Conservation (phyloP, 2,329 filamentous ascomycete genomes). For the Xylaria sp. region DNA sequence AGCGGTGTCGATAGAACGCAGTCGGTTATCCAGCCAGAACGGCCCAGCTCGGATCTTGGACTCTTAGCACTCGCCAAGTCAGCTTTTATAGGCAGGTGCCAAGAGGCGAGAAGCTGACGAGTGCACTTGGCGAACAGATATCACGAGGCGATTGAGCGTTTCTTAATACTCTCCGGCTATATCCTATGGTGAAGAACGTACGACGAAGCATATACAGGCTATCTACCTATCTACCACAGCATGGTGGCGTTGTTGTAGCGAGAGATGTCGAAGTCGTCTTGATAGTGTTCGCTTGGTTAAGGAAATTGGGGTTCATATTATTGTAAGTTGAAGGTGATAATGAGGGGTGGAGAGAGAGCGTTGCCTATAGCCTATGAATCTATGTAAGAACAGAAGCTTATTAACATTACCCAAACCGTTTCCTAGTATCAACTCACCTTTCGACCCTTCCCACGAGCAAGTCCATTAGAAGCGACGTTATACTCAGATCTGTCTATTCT, state of each 20-base stretch:
- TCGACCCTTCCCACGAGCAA: background rate
- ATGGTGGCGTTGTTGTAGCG: background rate
- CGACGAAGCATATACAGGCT: background rate
- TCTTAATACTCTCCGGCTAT: background rate
- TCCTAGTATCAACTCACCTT: background rate
- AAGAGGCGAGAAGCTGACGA: conserved; percentile 28
- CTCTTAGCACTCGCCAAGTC: conserved; percentile 32
- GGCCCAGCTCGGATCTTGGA: conserved; percentile 7
- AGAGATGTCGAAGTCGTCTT: background rate
- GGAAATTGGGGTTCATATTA: background rate
- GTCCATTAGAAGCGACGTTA: background rate
- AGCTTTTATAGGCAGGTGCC: conserved; percentile 36
- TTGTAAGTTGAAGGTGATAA: background rate
- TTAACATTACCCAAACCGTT: no score
- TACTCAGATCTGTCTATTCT: no score
- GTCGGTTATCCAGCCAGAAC: conserved; percentile 21
- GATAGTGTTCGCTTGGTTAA: background rate
- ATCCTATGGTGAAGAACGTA: background rate
- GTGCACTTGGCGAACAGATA: conserved; percentile 28
- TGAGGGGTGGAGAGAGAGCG: background rate
- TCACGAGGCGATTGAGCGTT: conserved; percentile 19
- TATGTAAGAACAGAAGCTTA: background rate
- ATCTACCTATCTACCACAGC: background rate
- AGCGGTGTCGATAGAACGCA: background rate
- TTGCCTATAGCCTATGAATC: background rate